These are phyloP conservation scores for Trichopus zeylanicus DNA, from an alignment of 116 monocot genomes.

Conservation along the genomic window DNA sequence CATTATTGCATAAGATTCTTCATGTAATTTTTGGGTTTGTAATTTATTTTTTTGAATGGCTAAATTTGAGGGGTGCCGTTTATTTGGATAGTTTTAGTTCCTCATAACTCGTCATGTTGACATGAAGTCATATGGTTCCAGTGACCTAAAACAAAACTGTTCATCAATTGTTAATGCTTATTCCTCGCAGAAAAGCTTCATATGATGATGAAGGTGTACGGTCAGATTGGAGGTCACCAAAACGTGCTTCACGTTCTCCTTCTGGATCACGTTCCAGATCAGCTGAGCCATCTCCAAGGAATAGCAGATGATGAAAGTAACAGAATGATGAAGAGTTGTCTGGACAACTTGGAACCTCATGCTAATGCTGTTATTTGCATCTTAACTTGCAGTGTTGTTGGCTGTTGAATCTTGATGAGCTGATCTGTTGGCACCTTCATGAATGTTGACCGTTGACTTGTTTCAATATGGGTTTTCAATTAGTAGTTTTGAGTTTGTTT, in stretches of 20 bases:
- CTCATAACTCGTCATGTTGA: background rate
- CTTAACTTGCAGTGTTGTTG: too few relatives aligned
- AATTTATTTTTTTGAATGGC: background rate
- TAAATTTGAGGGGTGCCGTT: background rate
- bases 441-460: too few relatives aligned
- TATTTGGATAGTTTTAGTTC: too few relatives aligned
- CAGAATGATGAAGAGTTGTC: background rate
- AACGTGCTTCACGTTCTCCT: conserved; percentile 21
- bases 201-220: background rate
- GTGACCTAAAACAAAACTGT: too few relatives aligned
- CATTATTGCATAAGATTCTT: background rate
- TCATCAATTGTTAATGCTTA: background rate
- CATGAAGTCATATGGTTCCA: too few relatives aligned
- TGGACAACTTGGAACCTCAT: too few relatives aligned
- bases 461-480: too few relatives aligned
- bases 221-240: conserved; percentile 17
- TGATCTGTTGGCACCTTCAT: too few relatives aligned
- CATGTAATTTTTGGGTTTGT: background rate
- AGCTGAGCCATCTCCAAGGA: conserved; percentile 26
- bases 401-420: too few relatives aligned
- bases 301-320: conserved; percentile 13
- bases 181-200: conserved; percentile 14
- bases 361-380: too few relatives aligned
- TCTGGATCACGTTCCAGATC: conserved; percentile 48
- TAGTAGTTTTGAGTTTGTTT: too few relatives aligned